Base-by-base conservation (phyloP, 2,329 filamentous ascomycete genomes). In the Pseudopithomyces maydicus region DNA sequence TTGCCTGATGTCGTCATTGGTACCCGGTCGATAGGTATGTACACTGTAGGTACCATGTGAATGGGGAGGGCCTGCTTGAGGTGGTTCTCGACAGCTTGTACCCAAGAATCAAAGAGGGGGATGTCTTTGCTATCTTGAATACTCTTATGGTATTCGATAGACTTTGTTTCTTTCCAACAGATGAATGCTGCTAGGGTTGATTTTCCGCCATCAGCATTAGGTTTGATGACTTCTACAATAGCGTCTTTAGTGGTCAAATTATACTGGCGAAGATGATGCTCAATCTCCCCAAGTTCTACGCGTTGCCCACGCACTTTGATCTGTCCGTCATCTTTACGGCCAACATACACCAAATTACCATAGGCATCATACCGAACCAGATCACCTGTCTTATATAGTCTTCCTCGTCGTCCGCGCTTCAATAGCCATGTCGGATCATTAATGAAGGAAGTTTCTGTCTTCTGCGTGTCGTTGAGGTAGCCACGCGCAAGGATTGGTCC, bases 41-140 rank as follows among this genome's bases (percentile, higher is more conserved):
- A 79, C 6, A 77, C 65, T 5, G 74, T 71, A 5, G 79, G 79
- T 38, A 80, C 74, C 70, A 80, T 79, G 60, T 77, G 76, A n/a
- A 70, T 79, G 77, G 2, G 80, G 59, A 17, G 74, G 69, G 5
- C 77, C 69, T 32, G 74, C 72, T 8, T 29, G 5, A 5, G 4
- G 26, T 29, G 5, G 8, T 5, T 8, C 8, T 29, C 26, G 8
- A 29, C 26, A 8, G 8, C 26, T 29, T 29, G 26, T 4, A 29
- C 26, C 8, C 5, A 29, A 29, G 26, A 8, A 29, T 29, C 26
- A 29, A 29, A 8, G 26, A 29, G 8, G 26, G 26, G n/a, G n/a
- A n/a, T n/a, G n/a, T n/a, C n/a, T n/a, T n/a, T n/a, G n/a, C n/a
- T n/a, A n/a, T n/a, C n/a, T n/a, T n/a, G n/a, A n/a, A n/a, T n/a